Percentiles rank a stretch among this genome's conserved stretches.
Conservation (phyloP, 495 filamentous ascomycete genomes). For the Ramalina intermedia region DNA sequence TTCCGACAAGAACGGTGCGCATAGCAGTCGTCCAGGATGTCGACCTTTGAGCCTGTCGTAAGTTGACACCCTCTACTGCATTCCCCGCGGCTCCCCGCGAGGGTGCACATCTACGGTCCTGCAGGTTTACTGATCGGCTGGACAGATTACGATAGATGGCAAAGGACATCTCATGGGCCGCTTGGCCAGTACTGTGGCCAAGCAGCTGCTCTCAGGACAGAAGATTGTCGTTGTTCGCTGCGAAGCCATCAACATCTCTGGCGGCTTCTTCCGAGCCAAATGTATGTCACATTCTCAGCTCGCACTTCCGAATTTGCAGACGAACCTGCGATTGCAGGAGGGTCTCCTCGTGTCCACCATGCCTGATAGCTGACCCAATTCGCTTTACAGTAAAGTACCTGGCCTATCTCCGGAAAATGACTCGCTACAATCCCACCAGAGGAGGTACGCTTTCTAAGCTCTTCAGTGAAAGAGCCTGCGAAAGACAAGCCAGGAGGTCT, state of each 20-base stretch:
- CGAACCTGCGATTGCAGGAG: background rate
- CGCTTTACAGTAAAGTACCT: slow-evolving; percentile 88
- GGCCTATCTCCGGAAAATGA: slow-evolving; percentile 98
- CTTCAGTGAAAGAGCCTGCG: slow-evolving; percentile 5
- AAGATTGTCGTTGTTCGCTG: slow-evolving; percentile 98
- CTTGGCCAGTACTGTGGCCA: slow-evolving; percentile 95
- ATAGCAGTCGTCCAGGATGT: slow-evolving; percentile 57
- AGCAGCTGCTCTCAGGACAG: slow-evolving; percentile 98
- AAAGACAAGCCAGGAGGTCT: background rate
- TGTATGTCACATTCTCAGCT: slow-evolving; percentile 50
- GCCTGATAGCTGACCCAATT: slow-evolving; percentile 20
- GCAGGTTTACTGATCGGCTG: no score
- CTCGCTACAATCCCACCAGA: slow-evolving; percentile 96
- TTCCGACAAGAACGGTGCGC: no score
- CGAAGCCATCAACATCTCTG: slow-evolving; percentile 98
- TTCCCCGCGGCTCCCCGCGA: slow-evolving; percentile 12
- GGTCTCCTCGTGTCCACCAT: background rate
- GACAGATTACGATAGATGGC: slow-evolving; percentile 93
- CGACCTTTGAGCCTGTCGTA: slow-evolving; percentile 93
- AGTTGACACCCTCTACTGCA: slow-evolving; percentile 32
- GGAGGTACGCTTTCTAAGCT: slow-evolving; percentile 48
- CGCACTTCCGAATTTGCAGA: background rate
- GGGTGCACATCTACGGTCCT: no score
- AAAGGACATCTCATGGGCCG: slow-evolving; percentile 99
- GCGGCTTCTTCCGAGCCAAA: slow-evolving; percentile 99